Evolutionary conservation across 2,329 filamentous ascomycete species (phyloP), one percentile per base, ranked within the genome.

Genomic region (Trichoderma brevicompactum): DNA sequence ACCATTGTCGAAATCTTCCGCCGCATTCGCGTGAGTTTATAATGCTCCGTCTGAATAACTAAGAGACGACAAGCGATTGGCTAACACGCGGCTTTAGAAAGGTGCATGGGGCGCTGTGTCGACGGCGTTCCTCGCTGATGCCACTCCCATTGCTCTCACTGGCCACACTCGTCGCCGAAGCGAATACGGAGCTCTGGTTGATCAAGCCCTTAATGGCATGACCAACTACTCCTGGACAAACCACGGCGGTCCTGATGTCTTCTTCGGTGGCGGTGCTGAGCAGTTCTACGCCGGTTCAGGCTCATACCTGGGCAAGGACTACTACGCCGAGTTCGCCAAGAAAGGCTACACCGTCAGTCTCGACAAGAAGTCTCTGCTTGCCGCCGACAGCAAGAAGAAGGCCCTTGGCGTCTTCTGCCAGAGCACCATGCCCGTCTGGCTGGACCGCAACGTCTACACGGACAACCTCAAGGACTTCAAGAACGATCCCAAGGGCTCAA

Each of bases 191-290:
- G 80, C 89, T 38, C 85, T 95, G 38, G 86, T 95, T 62, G 89
- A 94, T 73, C 87, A 91, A 70, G 91, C 88, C 71, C 83, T 94
- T 28, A 87, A 92, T 71, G 91, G 91, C 15, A 80, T 92, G 63
- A 86, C 84, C 67, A 93, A 95, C 80, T 93, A 92, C 80, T 89
- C 88, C 28, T 96, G 92, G 92, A 91, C 90, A 28, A 81, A 88
- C 68, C 89, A 86, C 75, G 81, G 82, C 36, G 91, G 91, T 0
- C 90, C 91, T 1, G 92, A 95, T 75, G 92, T 93, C 58, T 89
- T 91, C 75, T 92, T 95, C 66, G 92, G 92, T 44, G 91, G 89
- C 65, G 92, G 92, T 71, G 92, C 91, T 2, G 92, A 95, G 80
- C 87, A 94, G 72, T 95, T 95, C 81, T 83, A 88, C 53, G 80